Base-by-base conservation (phyloP, 306 rosid species). In the Medicago lupulina region DNA sequence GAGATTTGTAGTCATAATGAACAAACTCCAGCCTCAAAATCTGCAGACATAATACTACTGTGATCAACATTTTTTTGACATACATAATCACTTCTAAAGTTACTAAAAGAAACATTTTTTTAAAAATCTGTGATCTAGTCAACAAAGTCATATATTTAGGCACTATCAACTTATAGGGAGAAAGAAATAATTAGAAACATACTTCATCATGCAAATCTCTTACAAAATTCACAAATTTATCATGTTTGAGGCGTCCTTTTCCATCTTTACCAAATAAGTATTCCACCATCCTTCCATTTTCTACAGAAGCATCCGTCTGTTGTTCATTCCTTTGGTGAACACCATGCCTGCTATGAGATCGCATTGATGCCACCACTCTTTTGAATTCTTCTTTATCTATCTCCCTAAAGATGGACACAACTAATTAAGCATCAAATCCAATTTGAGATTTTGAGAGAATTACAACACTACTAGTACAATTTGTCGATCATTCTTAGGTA, bases 341-440 rank as follows among this genome's bases (percentile, higher is more conserved):
- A 28, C 93, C 94, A 51, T 88, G 92, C 38, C 94, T 83, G 79
- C 85, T 85, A 65, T 84, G 87, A 75, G 93, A 83, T 76, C 89
- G 96, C 96, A 93, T 91, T 80, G 88, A 87, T 80, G 87, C 84
- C 97, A 93, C 88, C 66, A 89, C 97, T 88, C 88, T 85, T 84
- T 93, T 93, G 89, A 93, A 93, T 85, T 93, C 98, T 73, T 88
- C 89, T 83, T 86, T 89, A 65, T 74, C 90, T 79, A 93, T 93
- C 86, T 84, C 87, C 71, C 98, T 93, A 43, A 8, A 61, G 23
- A 67, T 44, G 5, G 13, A 39, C 43, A 66, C 44, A 72, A 21
- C 34, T 3, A 31, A 57, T 60, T 13, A 3, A 60, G 0, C 66
- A 2, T 25, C n/a, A 55, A 65, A 71, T 62, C 77, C 50, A 71